Evolutionary conservation across 768 basidiomycete species (phyloP).

Genomic region (Lentinus tigrinus): DNA sequence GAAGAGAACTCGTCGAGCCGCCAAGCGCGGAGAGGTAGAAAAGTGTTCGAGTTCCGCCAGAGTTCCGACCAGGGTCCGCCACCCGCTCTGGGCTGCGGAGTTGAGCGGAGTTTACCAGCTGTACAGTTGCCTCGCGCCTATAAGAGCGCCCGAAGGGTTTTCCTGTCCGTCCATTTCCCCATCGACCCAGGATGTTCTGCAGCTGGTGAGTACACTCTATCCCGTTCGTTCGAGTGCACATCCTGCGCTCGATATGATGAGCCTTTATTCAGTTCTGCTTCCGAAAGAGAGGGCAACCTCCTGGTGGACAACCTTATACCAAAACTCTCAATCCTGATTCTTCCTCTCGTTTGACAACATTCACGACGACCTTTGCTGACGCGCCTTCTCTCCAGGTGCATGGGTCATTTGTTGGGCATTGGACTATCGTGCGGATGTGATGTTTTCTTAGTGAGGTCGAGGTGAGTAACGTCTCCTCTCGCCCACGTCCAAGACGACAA

Average conservation of each 20-base stretch:
- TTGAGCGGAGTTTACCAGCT: constrained; percentile 37
- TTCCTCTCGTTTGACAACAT: constrained; percentile 12
- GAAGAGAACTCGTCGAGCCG: neutral
- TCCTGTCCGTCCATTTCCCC: constrained; percentile 7
- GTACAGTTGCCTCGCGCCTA: constrained; percentile 37
- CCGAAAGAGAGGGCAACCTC: constrained; percentile 68
- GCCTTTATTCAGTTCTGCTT: constrained; percentile 71
- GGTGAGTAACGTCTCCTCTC: constrained; percentile 11
- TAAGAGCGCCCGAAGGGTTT: constrained; percentile 8
- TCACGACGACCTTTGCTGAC: constrained; percentile 1
- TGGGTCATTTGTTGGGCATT: neutral
- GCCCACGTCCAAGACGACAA: constrained; percentile 52
- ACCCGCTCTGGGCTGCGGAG: constrained; percentile 18
- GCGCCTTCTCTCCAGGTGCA: neutral
- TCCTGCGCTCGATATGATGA: constrained; percentile 41
- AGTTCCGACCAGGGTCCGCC: too few species aligned
- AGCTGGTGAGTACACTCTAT: constrained; percentile 16
- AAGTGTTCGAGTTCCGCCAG: neutral
- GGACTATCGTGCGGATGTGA: neutral
- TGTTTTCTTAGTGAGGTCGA: neutral
- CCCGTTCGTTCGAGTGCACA: neutral
- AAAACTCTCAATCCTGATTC: constrained; percentile 56
- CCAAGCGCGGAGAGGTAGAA: neutral
- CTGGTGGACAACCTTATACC: constrained; percentile 69
- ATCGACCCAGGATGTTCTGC: neutral